phyloP scores from a whole-genome alignment of 495 filamentous ascomycete species.

The Penicillium silybi region DNA sequence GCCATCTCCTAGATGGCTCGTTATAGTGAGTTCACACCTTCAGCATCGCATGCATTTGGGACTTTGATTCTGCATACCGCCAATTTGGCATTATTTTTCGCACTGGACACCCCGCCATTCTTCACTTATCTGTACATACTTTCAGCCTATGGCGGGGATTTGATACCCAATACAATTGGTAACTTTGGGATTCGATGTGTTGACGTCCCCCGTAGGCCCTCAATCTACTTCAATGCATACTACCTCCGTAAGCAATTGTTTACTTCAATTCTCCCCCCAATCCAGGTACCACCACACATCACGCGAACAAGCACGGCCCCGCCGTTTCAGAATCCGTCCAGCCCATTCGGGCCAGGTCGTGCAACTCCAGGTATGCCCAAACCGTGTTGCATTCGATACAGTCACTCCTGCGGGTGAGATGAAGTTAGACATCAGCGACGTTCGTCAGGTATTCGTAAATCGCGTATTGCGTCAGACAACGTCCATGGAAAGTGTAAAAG shows the following conservation, averaged over 20 bases:
- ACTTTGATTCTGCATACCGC: too few species aligned
- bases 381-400: neutral
- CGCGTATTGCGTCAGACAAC: neutral
- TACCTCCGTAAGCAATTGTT: neutral
- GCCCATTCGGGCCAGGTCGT: neutral
- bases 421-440: too few species aligned
- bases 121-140: constrained; percentile 1
- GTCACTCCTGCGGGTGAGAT: neutral
- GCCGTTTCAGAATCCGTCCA: constrained; percentile 2
- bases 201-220: too few species aligned
- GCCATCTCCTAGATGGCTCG: neutral
- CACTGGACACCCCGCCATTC: too few species aligned
- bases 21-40: too few species aligned
- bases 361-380: neutral
- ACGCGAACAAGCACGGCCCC: neutral
- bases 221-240: neutral
- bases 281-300: neutral
- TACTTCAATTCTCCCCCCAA: neutral
- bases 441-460: neutral
- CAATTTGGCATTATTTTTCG: too few species aligned
- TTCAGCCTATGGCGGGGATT: neutral
- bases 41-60: too few species aligned
- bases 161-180: constrained; percentile 10
- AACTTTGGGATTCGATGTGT: neutral
- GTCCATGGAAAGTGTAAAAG: too few species aligned